Percentiles rank a stretch among this genome's conserved stretches.
phyloP scores from a whole-genome alignment of 2,329 filamentous ascomycete genomes.

The Purpureocillium lavendulum region DNA sequence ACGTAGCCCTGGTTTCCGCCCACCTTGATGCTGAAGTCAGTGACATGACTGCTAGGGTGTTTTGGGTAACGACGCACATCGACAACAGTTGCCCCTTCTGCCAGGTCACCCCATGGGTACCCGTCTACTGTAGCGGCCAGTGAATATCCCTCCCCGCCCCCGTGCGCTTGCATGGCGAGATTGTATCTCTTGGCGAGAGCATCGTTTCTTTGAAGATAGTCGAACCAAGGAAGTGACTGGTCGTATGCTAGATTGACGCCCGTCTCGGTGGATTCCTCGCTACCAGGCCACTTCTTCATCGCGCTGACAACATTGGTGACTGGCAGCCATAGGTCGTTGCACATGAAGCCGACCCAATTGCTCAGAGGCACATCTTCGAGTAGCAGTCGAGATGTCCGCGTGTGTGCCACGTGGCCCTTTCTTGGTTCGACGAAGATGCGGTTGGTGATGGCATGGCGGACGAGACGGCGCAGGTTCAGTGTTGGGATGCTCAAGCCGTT shows the following conservation, averaged over 20 bases:
- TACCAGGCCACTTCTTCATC: constrained; percentile 25
- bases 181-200: constrained; percentile 18
- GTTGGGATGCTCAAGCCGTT: constrained; percentile 26
- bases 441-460: constrained; percentile 30
- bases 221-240: constrained; percentile 15
- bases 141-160: constrained; percentile 13
- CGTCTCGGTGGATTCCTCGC: constrained; percentile 25
- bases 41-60: not conserved
- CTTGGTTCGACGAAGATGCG: constrained; percentile 30
- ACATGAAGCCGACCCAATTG: constrained; percentile 22
- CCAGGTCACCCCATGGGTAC: constrained; percentile 15
- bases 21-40: constrained; percentile 8
- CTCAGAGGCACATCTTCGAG: constrained; percentile 16
- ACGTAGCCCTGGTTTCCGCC: constrained; percentile 17
- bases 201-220: constrained; percentile 17
- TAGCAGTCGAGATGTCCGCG: constrained; percentile 21
- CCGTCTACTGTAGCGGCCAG: constrained; percentile 11
- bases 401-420: constrained; percentile 29
- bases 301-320: constrained; percentile 21
- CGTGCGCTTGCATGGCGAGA: constrained; percentile 21
- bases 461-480: constrained; percentile 22
- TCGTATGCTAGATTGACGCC: constrained; percentile 19
- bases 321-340: constrained; percentile 19
- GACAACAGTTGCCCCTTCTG: constrained; percentile 13
- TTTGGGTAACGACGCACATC: constrained; percentile 12